These are phyloP conservation scores for Mortierella sp. DNA, from an alignment of 371 early-diverging fungal genomes.

Conservation along the genomic window DNA sequence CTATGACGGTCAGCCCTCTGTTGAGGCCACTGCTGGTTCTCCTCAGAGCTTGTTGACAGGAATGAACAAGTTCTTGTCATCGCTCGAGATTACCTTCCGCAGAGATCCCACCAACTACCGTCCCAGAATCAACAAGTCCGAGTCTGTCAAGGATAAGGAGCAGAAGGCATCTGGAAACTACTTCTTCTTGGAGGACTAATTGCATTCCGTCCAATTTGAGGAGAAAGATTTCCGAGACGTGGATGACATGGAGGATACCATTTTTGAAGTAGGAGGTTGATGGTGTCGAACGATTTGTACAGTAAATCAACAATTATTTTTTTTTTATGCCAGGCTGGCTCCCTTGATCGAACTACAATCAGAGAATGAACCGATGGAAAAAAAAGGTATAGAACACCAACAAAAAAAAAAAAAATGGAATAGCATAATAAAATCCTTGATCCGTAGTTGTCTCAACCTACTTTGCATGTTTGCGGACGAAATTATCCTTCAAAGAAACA, in stretches of 20 bases:
- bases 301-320: constrained; percentile 10
- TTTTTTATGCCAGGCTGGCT: background rate
- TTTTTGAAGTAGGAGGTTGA: constrained; percentile 5
- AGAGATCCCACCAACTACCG: constrained; percentile 99
- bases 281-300: constrained; percentile 8
- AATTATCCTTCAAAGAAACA: no score
- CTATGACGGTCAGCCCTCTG: constrained; percentile 96
- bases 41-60: constrained; percentile 96
- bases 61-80: constrained; percentile 96
- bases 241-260: background rate
- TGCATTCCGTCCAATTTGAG: background rate
- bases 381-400: background rate
- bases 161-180: constrained; percentile 97
- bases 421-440: constrained; percentile 2
- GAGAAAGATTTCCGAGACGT: background rate
- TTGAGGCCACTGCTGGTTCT: constrained; percentile 86
- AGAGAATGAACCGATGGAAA: background rate
- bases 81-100: constrained; percentile 98
- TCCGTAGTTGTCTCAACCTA: background rate
- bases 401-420: background rate
- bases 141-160: constrained; percentile 98
- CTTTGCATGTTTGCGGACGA: background rate
- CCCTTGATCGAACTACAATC: background rate
- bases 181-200: constrained; percentile 89
- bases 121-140: constrained; percentile 99